phyloP scores from a whole-genome alignment of 2,329 filamentous ascomycete species.

The Chaetomiaceae sp. region DNA sequence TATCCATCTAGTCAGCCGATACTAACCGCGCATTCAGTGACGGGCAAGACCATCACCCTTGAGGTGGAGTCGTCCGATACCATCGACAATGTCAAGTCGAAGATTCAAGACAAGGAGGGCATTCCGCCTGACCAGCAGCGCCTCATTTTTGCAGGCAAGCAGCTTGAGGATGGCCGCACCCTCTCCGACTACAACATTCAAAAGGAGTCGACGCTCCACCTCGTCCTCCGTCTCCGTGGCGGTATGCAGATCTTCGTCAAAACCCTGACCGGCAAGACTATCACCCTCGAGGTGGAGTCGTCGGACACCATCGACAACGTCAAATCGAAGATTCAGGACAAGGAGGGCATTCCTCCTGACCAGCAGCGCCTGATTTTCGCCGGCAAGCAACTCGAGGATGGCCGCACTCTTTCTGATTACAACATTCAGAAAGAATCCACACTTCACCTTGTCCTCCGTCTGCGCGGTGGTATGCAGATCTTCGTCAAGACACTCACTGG shows the following conservation, averaged over 20 bases:
- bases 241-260: constrained; percentile 73
- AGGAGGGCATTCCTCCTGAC: constrained; percentile 93
- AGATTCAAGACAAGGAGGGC: constrained; percentile 89
- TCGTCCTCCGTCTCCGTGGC: constrained; percentile 67
- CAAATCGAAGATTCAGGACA: constrained; percentile 96
- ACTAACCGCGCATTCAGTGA: constrained; percentile 47
- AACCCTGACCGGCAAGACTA: constrained; percentile 89
- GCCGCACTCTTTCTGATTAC: constrained; percentile 85
- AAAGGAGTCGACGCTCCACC: constrained; percentile 65
- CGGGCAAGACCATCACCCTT: constrained; percentile 83
- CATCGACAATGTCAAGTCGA: constrained; percentile 83
- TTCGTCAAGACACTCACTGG: constrained; percentile 85
- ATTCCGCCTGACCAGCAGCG: constrained; percentile 83
- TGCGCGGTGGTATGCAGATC: constrained; percentile 86
- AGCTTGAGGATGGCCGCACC: constrained; percentile 48
- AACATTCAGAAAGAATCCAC: constrained; percentile 94
- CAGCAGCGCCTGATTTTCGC: constrained; percentile 96
- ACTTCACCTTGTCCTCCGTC: constrained; percentile 78
- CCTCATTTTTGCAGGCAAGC: constrained; percentile 67
- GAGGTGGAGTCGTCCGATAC: constrained; percentile 75
- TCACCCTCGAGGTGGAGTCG: constrained; percentile 84
- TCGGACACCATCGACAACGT: constrained; percentile 94
- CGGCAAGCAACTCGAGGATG: constrained; percentile 94
- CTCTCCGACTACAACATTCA: constrained; percentile 55
- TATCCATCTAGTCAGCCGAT: constrained; percentile 41